Evolutionary conservation across 352 stramenopile genomes (phyloP), one percentile per base, ranked within the genome.

Genomic region (Saprolegnia parasitica): DNA sequence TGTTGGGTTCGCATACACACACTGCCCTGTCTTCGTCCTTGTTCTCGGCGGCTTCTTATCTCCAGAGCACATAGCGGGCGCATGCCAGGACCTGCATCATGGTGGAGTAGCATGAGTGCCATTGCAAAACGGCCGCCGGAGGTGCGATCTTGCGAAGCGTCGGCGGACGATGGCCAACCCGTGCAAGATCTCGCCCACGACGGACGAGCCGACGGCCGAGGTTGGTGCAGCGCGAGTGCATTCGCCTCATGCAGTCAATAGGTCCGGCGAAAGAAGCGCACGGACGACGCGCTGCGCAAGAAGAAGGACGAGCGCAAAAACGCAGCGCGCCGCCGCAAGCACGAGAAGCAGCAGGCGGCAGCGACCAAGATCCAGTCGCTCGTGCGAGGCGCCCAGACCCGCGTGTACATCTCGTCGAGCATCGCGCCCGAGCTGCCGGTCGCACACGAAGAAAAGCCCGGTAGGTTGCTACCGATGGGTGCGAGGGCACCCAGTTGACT

Each of bases 351-450:
- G 56, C 15, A 29, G 21, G 20, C 54, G 11, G 63, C 63, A 13
- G 63, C 63, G 10, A 32, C 35, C 20, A 70, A 70, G 37, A 70
- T 70, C 40, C 63, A 70, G 46, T 26, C 63, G 8, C 63, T 61
- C 16, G 63, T 70, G 21, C 63, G 63, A 20, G 63, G 63, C 11
- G 15, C 23, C 5, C 63, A 70, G 61, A 23, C 46, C 21, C 63
- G 62, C 32, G 52, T 60, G 24, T 60, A 60, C 35, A 40, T 60
- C 24, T 60, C 52, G 11, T 20, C 13, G 13, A n/a, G 11, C 11
- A n/a, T 60, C 8, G 52, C 52, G 11, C 52, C 11, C 11, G 42
- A 49, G 42, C 42, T 8, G 11, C 10, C 42, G 4, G 42, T 49
- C 42, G 39, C 39, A 8, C 8, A 46, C 39, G 42, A 49, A 49